Evolutionary conservation across 2,329 filamentous ascomycete genomes (phyloP), one percentile per base, ranked within the genome.

Genomic region (Trematosphaeria pertusa): DNA sequence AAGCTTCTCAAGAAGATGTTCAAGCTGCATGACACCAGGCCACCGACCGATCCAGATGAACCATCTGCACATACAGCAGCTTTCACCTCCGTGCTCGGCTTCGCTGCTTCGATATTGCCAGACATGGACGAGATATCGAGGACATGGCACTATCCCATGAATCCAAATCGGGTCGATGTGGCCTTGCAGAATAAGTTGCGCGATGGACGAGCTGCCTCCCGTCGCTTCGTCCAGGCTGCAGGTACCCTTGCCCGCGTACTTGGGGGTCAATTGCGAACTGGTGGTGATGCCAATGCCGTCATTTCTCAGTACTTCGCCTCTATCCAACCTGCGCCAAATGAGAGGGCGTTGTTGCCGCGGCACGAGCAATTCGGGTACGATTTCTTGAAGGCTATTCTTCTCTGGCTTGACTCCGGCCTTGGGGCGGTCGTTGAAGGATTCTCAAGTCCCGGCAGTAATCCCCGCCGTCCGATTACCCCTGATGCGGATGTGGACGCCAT

Each of bases 321-420:
- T 15, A 78, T 84, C 19, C 68, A 67, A 32, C 76, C 76, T 14
- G 76, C 79, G 1, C 69, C 71, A 3, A 60, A 62, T 11, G 71
- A 74, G 33, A 55, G 68, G 7, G 55, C 61, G 5, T 33, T 71
- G 8, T 33, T 71, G 8, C 59, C 65, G 12, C 60, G 48, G 6
- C 70, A 75, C 15, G 76, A 82, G 34, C 78, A 79, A 11, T 87
- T 87, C 60, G 76, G 76, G n/a, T 86, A 85, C 56, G 84, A 87
- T 54, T 87, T 87, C 55, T 57, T 87, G 19, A 85, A 83, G 61
- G 82, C 84, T 1, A 84, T 87, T 33, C 60, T 85, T 2, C 72
- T 86, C 1, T 87, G 83, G 81, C 69, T 87, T 2, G 81, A 84
- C 43, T 83, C 81, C 24, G 84, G 84, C 8, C 71, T 81, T 11